Evolutionary conservation across 1,139 yeast species (phyloP).

Genomic region (Lodderomyces beijingensis): DNA sequence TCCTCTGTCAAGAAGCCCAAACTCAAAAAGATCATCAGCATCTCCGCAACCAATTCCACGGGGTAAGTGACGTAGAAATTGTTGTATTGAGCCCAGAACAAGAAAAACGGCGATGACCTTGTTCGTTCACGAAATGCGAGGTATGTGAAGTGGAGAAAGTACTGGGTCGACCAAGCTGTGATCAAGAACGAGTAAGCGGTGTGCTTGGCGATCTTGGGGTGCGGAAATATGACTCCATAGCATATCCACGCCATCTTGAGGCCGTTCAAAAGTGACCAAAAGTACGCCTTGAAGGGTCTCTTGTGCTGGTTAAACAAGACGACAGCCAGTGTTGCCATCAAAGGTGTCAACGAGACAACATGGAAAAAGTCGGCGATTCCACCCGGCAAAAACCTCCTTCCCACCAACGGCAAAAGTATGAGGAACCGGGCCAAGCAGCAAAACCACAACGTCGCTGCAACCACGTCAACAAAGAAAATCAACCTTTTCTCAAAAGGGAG

Average conservation of each 20-base stretch:
- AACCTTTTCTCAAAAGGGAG: constrained; percentile 28
- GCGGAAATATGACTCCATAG: constrained; percentile 43
- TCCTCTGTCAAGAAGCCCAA: constrained; percentile 40
- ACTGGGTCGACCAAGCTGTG: constrained; percentile 39
- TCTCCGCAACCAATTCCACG: constrained; percentile 43
- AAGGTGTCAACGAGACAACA: constrained; percentile 35
- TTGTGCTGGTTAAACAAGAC: constrained; percentile 17
- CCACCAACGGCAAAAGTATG: constrained; percentile 57
- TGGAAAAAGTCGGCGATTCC: constrained; percentile 66
- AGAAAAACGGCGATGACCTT: constrained; percentile 30
- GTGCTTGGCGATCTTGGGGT: constrained; percentile 48
- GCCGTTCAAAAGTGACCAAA: constrained; percentile 30
- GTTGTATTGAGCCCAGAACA: constrained; percentile 38
- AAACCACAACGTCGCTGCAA: constrained; percentile 45
- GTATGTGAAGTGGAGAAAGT: constrained; percentile 41
- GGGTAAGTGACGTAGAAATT: constrained; percentile 45
- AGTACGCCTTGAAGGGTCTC: constrained; percentile 10
- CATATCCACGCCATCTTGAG: constrained; percentile 39
- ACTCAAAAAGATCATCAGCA: constrained; percentile 49
- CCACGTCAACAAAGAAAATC: constrained; percentile 32
- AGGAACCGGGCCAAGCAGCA: constrained; percentile 50
- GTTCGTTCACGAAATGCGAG: constrained; percentile 45
- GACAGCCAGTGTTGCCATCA: constrained; percentile 22
- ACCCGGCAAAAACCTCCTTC: constrained; percentile 58
- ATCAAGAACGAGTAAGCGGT: constrained; percentile 46